phyloP scores from a whole-genome alignment of 2,329 filamentous ascomycete species.

The Fusarium tjaetaba region DNA sequence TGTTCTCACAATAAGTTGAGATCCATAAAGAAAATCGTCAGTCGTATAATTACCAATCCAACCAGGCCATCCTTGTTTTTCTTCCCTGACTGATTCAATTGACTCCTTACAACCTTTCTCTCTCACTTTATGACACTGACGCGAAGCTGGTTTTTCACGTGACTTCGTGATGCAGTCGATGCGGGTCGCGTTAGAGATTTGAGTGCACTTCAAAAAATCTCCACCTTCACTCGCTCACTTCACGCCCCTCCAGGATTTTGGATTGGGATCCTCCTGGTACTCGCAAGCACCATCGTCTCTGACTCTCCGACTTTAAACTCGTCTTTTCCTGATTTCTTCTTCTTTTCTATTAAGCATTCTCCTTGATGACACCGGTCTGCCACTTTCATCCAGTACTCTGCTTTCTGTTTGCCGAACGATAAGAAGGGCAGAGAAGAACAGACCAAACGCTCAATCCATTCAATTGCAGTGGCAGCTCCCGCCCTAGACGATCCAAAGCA shows the following conservation, averaged over 20 bases:
- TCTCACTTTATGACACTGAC: not conserved
- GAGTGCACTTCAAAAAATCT: slow-evolving; percentile 16
- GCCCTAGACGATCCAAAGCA: slow-evolving; percentile 6
- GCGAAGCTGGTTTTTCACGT: slow-evolving; percentile 29
- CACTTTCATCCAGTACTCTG: slow-evolving; percentile 23
- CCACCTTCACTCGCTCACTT: slow-evolving; percentile 14
- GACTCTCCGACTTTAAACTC: not conserved
- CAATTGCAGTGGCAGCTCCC: slow-evolving; percentile 15
- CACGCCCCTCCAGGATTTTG: slow-evolving; percentile 21
- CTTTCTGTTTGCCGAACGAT: slow-evolving; percentile 25
- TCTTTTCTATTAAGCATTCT: not conserved
- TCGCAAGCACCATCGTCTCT: not conserved
- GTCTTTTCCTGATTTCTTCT: not conserved
- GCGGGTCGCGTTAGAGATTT: slow-evolving; percentile 31
- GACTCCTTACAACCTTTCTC: not conserved
- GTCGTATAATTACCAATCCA: not conserved
- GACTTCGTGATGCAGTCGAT: slow-evolving; percentile 39
- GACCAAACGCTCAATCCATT: slow-evolving; percentile 14
- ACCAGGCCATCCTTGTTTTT: not conserved
- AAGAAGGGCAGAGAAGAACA: not conserved
- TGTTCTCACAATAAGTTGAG: not conserved
- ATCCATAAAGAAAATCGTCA: not conserved
- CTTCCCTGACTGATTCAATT: not conserved
- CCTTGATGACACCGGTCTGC: not conserved
- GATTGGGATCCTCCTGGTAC: slow-evolving; percentile 9